These are phyloP conservation scores for Eragrostis nindensis DNA, from an alignment of 176 grass and related monocot genomes.

Conservation along the genomic window DNA sequence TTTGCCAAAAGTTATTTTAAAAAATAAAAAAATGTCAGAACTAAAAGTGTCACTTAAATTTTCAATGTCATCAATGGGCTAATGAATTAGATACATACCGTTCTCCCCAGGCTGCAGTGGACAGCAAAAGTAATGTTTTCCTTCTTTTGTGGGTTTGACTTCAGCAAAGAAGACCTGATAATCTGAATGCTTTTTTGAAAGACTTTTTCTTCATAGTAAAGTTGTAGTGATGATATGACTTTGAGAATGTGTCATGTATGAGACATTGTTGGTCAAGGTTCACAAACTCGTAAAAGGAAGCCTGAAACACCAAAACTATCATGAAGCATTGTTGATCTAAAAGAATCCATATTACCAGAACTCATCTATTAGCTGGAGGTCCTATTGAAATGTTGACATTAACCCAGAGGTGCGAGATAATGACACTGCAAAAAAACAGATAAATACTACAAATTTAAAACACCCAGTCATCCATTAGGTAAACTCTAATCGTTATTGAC, in stretches of 20 bases:
- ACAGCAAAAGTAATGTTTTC: background rate
- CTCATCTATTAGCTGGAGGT: background rate
- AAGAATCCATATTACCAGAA: background rate
- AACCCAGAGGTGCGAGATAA: no score
- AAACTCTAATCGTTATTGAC: no score
- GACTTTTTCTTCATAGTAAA: background rate
- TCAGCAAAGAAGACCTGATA: slow-evolving; percentile 13
- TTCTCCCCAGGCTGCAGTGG: background rate
- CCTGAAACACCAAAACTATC: background rate
- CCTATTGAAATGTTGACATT: no score
- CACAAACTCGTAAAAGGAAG: background rate
- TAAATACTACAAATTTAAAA: no score
- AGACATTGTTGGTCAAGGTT: background rate
- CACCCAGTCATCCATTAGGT: no score
- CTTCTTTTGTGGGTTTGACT: background rate
- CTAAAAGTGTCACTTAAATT: no score
- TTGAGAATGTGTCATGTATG: background rate
- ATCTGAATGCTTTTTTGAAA: background rate
- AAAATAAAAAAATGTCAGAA: background rate
- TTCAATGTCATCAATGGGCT: background rate
- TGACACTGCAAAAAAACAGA: no score
- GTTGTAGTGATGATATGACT: slow-evolving; percentile 1
- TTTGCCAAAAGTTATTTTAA: background rate
- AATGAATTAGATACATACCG: background rate
- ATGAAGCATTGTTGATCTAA: background rate